A percentile compares a stretch with the other conserved stretches of the same genome.
Evolutionary conservation across 306 rosid species (phyloP).

Genomic region (Malus orientalis): DNA sequence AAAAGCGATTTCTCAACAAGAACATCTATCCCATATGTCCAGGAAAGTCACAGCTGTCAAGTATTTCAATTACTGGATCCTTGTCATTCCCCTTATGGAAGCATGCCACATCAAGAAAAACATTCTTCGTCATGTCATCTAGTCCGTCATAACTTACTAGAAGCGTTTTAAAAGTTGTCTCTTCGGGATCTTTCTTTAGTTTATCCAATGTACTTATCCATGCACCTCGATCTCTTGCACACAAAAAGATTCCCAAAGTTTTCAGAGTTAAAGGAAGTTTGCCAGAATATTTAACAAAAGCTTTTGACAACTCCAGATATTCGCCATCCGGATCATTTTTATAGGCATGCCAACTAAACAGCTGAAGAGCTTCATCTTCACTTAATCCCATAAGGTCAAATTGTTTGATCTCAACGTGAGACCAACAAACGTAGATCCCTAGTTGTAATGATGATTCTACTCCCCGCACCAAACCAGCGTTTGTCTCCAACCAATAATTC

Average conservation of each 20-base stretch:
- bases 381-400: not conserved
- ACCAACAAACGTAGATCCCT: conserved; percentile 13
- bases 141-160: conserved; percentile 25
- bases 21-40: conserved; percentile 16
- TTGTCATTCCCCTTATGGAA: conserved; percentile 31
- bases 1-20: conserved; percentile 21
- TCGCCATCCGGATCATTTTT: not conserved
- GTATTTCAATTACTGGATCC: conserved; percentile 4
- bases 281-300: not conserved
- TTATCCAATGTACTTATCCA: conserved; percentile 32
- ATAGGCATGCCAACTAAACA: not conserved
- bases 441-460: conserved; percentile 32
- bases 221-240: conserved; percentile 9
- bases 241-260: conserved; percentile 27
- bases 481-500: conserved; percentile 13
- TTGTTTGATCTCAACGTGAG: not conserved
- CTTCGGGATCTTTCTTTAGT: conserved; percentile 13
- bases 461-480: conserved; percentile 13
- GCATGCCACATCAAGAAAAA: conserved; percentile 27
- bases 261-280: conserved; percentile 26
- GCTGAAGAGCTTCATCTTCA: not conserved
- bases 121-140: conserved; percentile 4
- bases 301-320: not conserved
- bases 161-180: conserved; percentile 4
- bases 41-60: conserved; percentile 8